phyloP scores from a whole-genome alignment of 2,329 filamentous ascomycete species.

The Beauveria scarabaeidicola region DNA sequence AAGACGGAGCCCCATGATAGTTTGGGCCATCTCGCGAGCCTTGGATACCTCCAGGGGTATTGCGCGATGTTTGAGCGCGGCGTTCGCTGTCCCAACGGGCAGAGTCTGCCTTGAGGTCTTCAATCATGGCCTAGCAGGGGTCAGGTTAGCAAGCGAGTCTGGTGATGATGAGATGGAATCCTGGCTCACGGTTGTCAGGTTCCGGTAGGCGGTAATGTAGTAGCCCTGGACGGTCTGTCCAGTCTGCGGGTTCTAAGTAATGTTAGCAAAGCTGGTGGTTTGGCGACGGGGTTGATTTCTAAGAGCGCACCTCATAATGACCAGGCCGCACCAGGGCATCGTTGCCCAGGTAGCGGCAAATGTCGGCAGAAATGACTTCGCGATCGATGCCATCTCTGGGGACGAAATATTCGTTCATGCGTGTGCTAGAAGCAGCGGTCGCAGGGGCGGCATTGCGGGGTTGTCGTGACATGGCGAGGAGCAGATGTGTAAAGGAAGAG shows the following conservation, averaged over 20 bases:
- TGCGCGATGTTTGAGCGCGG: conserved; percentile 46
- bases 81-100: conserved; percentile 54
- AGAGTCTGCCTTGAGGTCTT: conserved; percentile 54
- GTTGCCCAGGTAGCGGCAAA: conserved; percentile 75
- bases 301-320: conserved; percentile 57
- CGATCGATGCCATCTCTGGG: conserved; percentile 73
- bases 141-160: conserved; percentile 7
- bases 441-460: conserved; percentile 29
- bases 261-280: neutral
- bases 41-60: conserved; percentile 49
- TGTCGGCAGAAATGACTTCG: conserved; percentile 77
- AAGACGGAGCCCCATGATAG: conserved; percentile 39
- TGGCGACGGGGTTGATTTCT: neutral
- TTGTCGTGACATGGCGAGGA: conserved; percentile 31
- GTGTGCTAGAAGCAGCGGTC: conserved; percentile 31
- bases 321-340: conserved; percentile 72
- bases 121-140: conserved; percentile 48
- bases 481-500: neutral
- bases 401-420: conserved; percentile 73
- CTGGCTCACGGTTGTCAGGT: conserved; percentile 62
- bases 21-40: conserved; percentile 42
- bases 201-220: conserved; percentile 71
- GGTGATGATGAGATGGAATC: neutral
- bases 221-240: conserved; percentile 60
- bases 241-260: conserved; percentile 41